A percentile compares a stretch with the other conserved stretches of the same genome.
Evolutionary conservation across 1,284 basidiomycete species (phyloP).

Genomic region (Coniferiporia sulphurascens): DNA sequence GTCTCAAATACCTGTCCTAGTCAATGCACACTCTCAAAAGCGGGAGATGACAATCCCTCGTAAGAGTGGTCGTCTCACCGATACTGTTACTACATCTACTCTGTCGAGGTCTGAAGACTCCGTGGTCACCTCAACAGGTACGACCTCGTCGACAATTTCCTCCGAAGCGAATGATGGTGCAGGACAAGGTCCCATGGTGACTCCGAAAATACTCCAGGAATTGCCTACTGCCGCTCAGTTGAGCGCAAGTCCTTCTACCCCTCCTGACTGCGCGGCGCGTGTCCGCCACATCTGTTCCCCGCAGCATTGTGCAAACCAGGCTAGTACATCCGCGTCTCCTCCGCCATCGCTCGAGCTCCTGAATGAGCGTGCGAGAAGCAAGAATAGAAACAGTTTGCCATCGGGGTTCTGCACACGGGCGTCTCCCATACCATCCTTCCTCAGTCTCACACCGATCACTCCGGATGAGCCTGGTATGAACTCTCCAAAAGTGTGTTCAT

Average conservation of each 20-base stretch:
- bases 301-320: background rate
- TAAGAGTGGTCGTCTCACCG: background rate
- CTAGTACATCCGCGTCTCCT: background rate
- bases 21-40: background rate
- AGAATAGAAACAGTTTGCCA: background rate
- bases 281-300: constrained; percentile 6
- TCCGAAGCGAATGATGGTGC: background rate
- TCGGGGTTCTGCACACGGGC: background rate
- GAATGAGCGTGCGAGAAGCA: background rate
- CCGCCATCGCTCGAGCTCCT: background rate
- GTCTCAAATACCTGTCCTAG: background rate
- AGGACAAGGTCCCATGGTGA: background rate
- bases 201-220: background rate
- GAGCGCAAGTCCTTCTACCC: background rate
- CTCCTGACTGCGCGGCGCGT: background rate
- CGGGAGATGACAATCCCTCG: background rate
- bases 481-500: background rate
- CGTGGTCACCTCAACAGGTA: background rate
- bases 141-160: background rate
- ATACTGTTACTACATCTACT: background rate
- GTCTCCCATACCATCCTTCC: background rate
- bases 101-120: background rate
- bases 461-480: background rate
- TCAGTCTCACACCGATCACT: background rate
- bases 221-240: background rate